These are phyloP conservation scores for Ochetophila trinervis DNA, from an alignment of 306 rosid genomes.

Conservation along the genomic window DNA sequence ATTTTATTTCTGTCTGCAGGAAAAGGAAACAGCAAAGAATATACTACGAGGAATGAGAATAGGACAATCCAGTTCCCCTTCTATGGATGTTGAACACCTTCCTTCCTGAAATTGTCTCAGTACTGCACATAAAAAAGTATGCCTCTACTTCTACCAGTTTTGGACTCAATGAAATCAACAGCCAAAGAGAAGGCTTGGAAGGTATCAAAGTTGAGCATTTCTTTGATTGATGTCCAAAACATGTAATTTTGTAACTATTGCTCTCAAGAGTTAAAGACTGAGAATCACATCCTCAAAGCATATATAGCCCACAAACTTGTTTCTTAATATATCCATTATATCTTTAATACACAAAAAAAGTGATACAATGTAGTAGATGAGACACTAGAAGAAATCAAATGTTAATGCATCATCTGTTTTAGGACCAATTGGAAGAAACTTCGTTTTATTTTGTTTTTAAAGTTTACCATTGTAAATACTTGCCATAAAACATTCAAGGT, in stretches of 20 bases:
- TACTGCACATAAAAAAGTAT: background rate
- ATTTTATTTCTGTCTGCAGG: constrained; percentile 48
- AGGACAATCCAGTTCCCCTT: constrained; percentile 55
- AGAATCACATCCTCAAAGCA: no score
- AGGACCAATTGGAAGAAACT: no score
- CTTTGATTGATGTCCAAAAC: background rate
- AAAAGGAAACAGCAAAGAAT: constrained; percentile 87
- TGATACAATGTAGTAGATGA: no score
- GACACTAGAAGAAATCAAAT: no score
- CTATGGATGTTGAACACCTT: constrained; percentile 79
- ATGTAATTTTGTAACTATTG: background rate
- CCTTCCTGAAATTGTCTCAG: constrained; percentile 46
- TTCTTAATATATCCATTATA: no score
- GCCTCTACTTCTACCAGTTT: constrained; percentile 19
- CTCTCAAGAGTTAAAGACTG: no score
- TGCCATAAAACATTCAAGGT: no score
- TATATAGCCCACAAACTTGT: no score
- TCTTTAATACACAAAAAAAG: no score
- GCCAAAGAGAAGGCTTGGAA: background rate
- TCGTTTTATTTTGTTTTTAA: no score
- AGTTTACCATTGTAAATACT: no score
- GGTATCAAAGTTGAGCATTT: background rate
- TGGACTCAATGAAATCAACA: background rate
- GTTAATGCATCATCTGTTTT: no score
- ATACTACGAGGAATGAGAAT: constrained; percentile 84